Percentiles rank a stretch among this genome's conserved stretches.
Evolutionary conservation across 345 rosid genomes (phyloP).

Genomic region (Geranium rotundifolium): DNA sequence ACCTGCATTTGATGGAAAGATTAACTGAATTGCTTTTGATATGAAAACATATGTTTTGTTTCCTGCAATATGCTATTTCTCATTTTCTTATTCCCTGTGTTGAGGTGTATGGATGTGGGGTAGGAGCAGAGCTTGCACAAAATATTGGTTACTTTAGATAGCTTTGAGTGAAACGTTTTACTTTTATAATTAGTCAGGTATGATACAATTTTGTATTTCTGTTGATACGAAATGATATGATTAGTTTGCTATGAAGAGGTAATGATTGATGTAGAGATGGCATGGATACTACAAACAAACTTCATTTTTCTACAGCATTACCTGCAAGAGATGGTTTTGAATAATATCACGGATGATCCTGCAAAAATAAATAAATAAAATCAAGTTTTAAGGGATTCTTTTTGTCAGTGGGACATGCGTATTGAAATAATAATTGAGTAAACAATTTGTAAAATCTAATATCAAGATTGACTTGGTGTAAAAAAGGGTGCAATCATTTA

Average conservation of each 20-base stretch:
- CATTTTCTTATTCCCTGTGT: too few relatives aligned
- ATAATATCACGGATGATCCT: conserved; percentile 97
- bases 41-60: too few relatives aligned
- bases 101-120: too few relatives aligned
- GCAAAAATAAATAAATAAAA: conserved; percentile 20
- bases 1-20: conserved; percentile 37
- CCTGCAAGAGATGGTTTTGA: conserved; percentile 95
- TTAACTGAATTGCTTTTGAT: not conserved
- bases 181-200: too few relatives aligned
- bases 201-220: too few relatives aligned
- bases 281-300: not conserved
- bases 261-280: too few relatives aligned
- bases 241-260: too few relatives aligned
- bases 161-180: too few relatives aligned
- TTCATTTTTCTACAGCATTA: conserved; percentile 8
- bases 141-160: too few relatives aligned
- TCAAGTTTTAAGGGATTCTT: conserved; percentile 6
- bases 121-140: too few relatives aligned
- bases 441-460: not conserved
- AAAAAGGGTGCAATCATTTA: not conserved
- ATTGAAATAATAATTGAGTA: not conserved
- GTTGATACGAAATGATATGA: too few relatives aligned
- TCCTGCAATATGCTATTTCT: too few relatives aligned
- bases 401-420: not conserved
- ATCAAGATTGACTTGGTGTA: conserved; percentile 4